Evolutionary conservation across 2,329 filamentous ascomycete genomes (phyloP), one percentile per base, ranked within the genome.

Genomic region (Phaeosphaeriaceae sp.): DNA sequence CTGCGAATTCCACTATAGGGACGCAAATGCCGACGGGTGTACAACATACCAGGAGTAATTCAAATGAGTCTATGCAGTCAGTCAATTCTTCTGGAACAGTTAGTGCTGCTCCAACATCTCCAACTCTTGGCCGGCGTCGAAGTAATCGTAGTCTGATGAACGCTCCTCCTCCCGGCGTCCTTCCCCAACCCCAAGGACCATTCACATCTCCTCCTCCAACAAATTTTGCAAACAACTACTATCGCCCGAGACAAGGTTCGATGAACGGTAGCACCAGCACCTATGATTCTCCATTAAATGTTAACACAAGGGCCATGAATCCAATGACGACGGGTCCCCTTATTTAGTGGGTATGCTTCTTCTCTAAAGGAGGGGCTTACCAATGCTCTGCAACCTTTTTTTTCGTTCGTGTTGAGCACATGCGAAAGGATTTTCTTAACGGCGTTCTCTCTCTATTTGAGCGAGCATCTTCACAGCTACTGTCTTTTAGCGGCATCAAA

Each of bases 81-180:
- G 60, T 56, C 13, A 61, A 53, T 26, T 72, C 69, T n/a, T 58
- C 68, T 3, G 57, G 63, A 12, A 68, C 66, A 4, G 52, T 61
- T n/a, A 62, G 63, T 34, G 56, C 51, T 34, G 54, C 52, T 26
- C 58, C 65, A 13, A 45, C 66, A 18, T 68, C 68, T 12, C 66
- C 71, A 29, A 60, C 54, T 15, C 61, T 74, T 9, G 55, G 54
- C 26, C 63, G 71, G 16, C 62, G 71, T 35, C 66, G 68, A 44
- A 74, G 71, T 59, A 72, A 62, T 41, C 71, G 71, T 33, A 71
- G 66, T 42, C 68, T 71, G 35, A 60, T 61, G 11, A 61, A 54
- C 17, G 57, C 56, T 9, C 53, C 63, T 26, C 58, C 64, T 20
- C 54, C 67, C 1, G 58, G 65, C 1, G 58, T 55, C 17, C 36